Evolutionary conservation across 2,329 filamentous ascomycete genomes (phyloP).

Genomic region (Huntiella decipiens): DNA sequence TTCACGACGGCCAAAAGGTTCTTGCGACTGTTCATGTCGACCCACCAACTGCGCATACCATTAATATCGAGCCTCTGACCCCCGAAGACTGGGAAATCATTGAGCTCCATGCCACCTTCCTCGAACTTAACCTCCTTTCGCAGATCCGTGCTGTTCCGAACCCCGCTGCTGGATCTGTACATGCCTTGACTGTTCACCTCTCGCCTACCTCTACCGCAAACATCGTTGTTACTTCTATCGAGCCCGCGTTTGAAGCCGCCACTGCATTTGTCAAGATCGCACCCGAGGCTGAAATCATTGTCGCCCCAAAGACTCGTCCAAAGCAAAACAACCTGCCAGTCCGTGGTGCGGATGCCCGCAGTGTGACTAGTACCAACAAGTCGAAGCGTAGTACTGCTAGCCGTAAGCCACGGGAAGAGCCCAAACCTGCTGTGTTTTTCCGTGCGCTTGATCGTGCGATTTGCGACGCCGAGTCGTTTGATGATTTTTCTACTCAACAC

Average conservation of each 20-base stretch:
- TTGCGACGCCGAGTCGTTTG: slow-evolving; percentile 40
- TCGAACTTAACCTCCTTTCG: slow-evolving; percentile 80
- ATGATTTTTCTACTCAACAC: slow-evolving; percentile 42
- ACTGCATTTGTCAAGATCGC: slow-evolving; percentile 78
- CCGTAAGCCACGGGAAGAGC: slow-evolving; percentile 43
- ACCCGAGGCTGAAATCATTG: slow-evolving; percentile 88
- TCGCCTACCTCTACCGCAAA: slow-evolving; percentile 92
- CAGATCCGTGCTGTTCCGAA: slow-evolving; percentile 91
- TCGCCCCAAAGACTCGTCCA: slow-evolving; percentile 75
- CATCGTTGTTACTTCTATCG: slow-evolving; percentile 68
- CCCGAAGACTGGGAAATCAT: slow-evolving; percentile 98
- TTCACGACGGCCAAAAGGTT: slow-evolving; percentile 68
- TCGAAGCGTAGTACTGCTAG: slow-evolving; percentile 63
- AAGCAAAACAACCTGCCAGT: slow-evolving; percentile 34
- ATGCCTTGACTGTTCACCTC: slow-evolving; percentile 78
- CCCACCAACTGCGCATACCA: slow-evolving; percentile 75
- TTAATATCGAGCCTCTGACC: slow-evolving; percentile 91
- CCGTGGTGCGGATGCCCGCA: slow-evolving; percentile 46
- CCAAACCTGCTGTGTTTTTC: slow-evolving; percentile 53
- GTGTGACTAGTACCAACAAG: slow-evolving; percentile 59
- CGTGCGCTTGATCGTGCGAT: slow-evolving; percentile 55
- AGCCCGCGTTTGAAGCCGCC: slow-evolving; percentile 28
- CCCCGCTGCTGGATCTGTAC: slow-evolving; percentile 41
- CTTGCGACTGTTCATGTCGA: slow-evolving; percentile 60
- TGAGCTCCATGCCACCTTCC: slow-evolving; percentile 84